Evolutionary conservation across 345 rosid genomes (phyloP).

Genomic region (Rubroshorea leprosula): DNA sequence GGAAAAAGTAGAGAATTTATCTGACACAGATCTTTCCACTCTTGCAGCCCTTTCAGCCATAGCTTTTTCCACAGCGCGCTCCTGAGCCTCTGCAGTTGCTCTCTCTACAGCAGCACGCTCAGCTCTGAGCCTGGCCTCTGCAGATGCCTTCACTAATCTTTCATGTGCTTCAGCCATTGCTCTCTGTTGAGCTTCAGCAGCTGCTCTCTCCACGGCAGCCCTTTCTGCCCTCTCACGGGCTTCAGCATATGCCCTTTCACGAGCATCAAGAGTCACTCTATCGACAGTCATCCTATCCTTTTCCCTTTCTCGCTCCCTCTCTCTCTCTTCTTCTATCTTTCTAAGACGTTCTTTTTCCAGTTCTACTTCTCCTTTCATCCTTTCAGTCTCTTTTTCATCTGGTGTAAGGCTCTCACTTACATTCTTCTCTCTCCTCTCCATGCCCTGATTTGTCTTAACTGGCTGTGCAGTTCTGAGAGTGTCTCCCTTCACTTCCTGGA

Average conservation of each 20-base stretch:
- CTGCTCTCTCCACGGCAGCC: constrained; percentile 54
- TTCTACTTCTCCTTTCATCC: constrained; percentile 55
- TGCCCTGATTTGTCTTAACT: constrained; percentile 20
- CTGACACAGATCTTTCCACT: constrained; percentile 58
- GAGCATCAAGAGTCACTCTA: constrained; percentile 47
- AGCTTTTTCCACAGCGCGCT: constrained; percentile 59
- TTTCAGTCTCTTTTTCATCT: constrained; percentile 50
- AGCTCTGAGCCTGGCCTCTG: constrained; percentile 64
- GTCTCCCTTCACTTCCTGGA: constrained; percentile 27
- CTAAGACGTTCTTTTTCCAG: constrained; percentile 55
- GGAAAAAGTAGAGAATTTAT: constrained; percentile 45
- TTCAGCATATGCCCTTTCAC: constrained; percentile 42
- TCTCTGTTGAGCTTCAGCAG: constrained; percentile 49
- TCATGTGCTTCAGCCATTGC: constrained; percentile 84
- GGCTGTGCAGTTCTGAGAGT: constrained; percentile 26
- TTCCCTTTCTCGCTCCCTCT: constrained; percentile 88
- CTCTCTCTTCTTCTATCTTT: constrained; percentile 80
- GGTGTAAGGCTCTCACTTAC: constrained; percentile 20
- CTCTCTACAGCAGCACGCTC: no score
- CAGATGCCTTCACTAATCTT: constrained; percentile 76
- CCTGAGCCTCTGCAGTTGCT: constrained; percentile 86
- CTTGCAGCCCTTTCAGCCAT: constrained; percentile 64
- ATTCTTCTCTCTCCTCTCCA: constrained; percentile 36
- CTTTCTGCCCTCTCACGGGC: constrained; percentile 50
- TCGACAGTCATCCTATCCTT: constrained; percentile 95